Conservation (phyloP, 1,284 basidiomycete genomes). For the Ustilago hordei region DNA sequence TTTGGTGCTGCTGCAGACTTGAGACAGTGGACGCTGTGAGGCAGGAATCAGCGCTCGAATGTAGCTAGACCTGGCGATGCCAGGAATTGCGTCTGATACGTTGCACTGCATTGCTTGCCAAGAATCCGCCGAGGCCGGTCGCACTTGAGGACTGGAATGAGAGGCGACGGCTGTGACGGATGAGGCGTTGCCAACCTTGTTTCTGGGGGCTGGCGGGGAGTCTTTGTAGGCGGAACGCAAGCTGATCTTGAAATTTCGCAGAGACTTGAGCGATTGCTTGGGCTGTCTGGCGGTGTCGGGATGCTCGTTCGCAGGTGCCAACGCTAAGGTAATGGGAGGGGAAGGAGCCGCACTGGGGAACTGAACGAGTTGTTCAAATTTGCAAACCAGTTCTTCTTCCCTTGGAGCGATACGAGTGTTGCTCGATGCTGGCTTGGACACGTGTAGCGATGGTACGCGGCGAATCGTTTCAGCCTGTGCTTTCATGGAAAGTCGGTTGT, state of each 20-base stretch:
- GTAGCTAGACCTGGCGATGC: background rate
- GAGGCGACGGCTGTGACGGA: background rate
- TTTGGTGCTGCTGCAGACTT: background rate
- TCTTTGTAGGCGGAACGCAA: constrained; percentile 6
- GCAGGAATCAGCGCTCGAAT: constrained; percentile 3
- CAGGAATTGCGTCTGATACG: background rate
- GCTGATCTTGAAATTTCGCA: constrained; percentile 14
- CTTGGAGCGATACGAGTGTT: background rate
- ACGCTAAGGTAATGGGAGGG: background rate
- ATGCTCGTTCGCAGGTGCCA: background rate
- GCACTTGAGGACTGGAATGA: background rate
- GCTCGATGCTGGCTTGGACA: background rate
- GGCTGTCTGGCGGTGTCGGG: background rate
- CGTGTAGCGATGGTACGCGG: constrained; percentile 5
- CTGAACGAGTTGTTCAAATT: background rate
- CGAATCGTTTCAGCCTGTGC: background rate
- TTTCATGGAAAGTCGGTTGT: background rate
- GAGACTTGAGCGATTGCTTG: constrained; percentile 10
- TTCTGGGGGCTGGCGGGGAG: background rate
- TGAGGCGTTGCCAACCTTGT: background rate
- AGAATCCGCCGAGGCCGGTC: too few species aligned
- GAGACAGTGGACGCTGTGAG: background rate
- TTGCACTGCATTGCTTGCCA: background rate
- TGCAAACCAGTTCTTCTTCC: background rate
- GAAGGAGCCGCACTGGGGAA: constrained; percentile 10